phyloP scores from a whole-genome alignment of 768 basidiomycete genomes.

The Pleurotus giganteus region DNA sequence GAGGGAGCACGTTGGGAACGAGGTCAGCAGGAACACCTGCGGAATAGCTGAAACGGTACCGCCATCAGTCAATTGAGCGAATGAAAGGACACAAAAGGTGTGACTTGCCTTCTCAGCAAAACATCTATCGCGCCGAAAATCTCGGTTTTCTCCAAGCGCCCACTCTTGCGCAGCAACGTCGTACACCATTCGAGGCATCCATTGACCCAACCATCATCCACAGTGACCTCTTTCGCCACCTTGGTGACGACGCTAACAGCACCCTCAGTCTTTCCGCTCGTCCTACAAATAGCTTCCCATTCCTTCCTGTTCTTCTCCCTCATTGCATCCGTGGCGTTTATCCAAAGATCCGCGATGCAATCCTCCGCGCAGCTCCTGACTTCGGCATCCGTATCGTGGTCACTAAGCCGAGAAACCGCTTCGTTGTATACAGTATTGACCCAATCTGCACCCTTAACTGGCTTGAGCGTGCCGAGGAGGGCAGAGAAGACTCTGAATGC shows the following conservation, averaged over 20 bases:
- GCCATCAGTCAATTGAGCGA: background rate
- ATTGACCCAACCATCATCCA: constrained; percentile 79
- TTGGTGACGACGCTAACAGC: constrained; percentile 81
- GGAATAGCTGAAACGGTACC: constrained; percentile 28
- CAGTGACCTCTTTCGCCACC: constrained; percentile 73
- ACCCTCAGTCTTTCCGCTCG: constrained; percentile 66
- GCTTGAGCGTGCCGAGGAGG: constrained; percentile 72
- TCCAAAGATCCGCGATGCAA: constrained; percentile 83
- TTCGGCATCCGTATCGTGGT: constrained; percentile 88
- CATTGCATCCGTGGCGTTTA: constrained; percentile 76
- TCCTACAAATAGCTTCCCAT: constrained; percentile 78
- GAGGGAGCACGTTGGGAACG: constrained; percentile 61
- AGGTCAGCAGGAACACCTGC: constrained; percentile 53
- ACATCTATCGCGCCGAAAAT: constrained; percentile 77
- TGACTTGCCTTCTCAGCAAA: constrained; percentile 62
- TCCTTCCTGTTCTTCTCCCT: constrained; percentile 64
- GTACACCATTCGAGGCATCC: constrained; percentile 77
- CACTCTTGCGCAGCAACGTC: constrained; percentile 73
- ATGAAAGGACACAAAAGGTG: background rate
- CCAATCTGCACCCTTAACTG: constrained; percentile 66
- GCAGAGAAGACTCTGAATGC: constrained; percentile 87
- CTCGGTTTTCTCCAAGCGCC: constrained; percentile 73
- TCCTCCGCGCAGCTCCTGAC: constrained; percentile 83
- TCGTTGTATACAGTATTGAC: constrained; percentile 71
- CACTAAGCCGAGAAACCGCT: constrained; percentile 65